A percentile compares a stretch with the other conserved stretches of the same genome.
These are phyloP conservation scores for Urostyla sp. DNA, from an alignment of 73 alveolate species.

Conservation along the genomic window DNA sequence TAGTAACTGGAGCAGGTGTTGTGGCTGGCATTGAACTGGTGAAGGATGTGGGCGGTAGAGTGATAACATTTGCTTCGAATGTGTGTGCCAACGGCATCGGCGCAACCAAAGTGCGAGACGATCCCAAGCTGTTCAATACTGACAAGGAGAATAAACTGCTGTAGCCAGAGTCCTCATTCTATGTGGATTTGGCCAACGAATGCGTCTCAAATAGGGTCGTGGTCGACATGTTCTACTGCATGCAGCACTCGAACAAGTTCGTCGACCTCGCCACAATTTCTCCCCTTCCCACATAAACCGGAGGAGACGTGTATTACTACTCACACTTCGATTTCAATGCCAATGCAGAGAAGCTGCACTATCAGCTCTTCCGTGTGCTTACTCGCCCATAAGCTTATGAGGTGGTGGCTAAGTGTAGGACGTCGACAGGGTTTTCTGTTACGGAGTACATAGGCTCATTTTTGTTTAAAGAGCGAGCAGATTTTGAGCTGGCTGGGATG, in stretches of 20 bases:
- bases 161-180: neutral
- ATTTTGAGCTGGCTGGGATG: slow-evolving; percentile 72
- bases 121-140: slow-evolving; percentile 53
- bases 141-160: slow-evolving; percentile 60
- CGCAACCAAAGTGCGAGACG: slow-evolving; percentile 3
- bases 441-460: slow-evolving; percentile 68
- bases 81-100: slow-evolving; percentile 41
- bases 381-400: slow-evolving; percentile 78
- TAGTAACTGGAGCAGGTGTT: slow-evolving; percentile 60
- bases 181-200: slow-evolving; percentile 15
- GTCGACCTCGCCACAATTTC: slow-evolving; percentile 37
- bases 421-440: slow-evolving; percentile 72
- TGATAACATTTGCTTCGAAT: slow-evolving; percentile 39
- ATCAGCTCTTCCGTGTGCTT: slow-evolving; percentile 76
- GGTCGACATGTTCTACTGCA: slow-evolving; percentile 46
- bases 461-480: slow-evolving; percentile 63
- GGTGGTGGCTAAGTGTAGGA: slow-evolving; percentile 69
- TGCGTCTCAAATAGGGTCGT: slow-evolving; percentile 10
- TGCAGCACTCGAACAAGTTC: neutral
- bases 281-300: slow-evolving; percentile 45
- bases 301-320: slow-evolving; percentile 63
- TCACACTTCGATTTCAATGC: slow-evolving; percentile 6
- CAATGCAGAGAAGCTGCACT: slow-evolving; percentile 65
- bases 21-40: slow-evolving; percentile 48
- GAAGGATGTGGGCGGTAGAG: slow-evolving; percentile 59